These are phyloP conservation scores for Claviceps paspali DNA, from an alignment of 2,329 filamentous ascomycete genomes.

Conservation along the genomic window DNA sequence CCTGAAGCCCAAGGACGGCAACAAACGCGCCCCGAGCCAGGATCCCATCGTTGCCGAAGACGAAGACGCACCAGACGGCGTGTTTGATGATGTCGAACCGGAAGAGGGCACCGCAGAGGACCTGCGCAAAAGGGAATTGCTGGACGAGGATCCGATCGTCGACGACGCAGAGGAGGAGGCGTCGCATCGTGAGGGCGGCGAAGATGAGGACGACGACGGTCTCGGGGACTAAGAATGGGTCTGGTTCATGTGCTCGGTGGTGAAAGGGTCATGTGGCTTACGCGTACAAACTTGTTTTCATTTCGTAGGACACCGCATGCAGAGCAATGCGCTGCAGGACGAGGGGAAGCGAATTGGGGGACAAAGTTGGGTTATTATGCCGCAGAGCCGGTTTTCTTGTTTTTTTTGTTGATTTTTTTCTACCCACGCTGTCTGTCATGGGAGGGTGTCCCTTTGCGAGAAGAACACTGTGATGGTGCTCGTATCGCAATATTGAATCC, in stretches of 20 bases:
- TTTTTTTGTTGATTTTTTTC: no score
- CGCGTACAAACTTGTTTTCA: no score
- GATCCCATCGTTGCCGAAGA: conserved; percentile 29
- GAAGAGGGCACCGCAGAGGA: conserved; percentile 47
- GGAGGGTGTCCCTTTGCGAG: no score
- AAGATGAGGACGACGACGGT: conserved; percentile 27
- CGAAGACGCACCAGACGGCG: conserved; percentile 21
- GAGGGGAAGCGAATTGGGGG: no score
- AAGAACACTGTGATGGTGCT: no score
- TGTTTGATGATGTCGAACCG: conserved; percentile 33
- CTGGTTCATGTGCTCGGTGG: no score
- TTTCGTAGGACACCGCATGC: no score
- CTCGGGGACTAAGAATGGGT: conserved; percentile 24
- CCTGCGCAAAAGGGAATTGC: conserved; percentile 35
- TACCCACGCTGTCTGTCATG: no score
- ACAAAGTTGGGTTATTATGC: background rate
- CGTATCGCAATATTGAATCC: no score
- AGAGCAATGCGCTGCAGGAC: no score
- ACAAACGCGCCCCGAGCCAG: conserved; percentile 21
- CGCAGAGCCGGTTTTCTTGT: no score
- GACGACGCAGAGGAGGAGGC: conserved; percentile 19
- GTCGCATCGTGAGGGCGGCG: conserved; percentile 18
- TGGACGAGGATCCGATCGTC: conserved; percentile 32
- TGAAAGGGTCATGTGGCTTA: no score
- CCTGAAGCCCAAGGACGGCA: conserved; percentile 12